Base-by-base conservation (phyloP, 2,329 filamentous ascomycete species). In the Conoideocrella luteorostrata region DNA sequence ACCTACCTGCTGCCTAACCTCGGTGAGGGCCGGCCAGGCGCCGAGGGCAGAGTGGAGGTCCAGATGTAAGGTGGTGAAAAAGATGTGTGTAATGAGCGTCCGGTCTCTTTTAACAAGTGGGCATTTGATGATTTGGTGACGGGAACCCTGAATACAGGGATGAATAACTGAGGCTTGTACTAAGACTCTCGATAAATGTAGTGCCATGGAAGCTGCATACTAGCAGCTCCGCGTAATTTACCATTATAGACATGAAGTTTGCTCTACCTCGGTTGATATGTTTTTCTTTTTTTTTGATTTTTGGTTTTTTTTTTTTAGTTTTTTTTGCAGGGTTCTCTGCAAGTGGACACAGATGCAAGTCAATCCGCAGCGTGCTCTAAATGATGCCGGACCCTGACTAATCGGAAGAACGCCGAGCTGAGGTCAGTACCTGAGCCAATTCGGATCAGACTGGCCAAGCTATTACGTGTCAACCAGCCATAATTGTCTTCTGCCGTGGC, bases 1-100 rank as follows among this genome's bases (percentile, higher is more conserved):
- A 95, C 89, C 55, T 95, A 95, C 73, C 80, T 95, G 57, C 83
- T 95, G 57, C 89, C 89, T 61, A 86, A 78, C 69, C 74, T 95
- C 50, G 74, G 77, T 59, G 77, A 84, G 64, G 77, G 82, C 51
- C 77, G 81, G 47, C 78, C 82, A 49, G 88, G 87, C 56, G 75
- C 77, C 51, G 88, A 94, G 74, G 87, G 87, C 57, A 82, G 89
- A 74, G 89, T 95, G 48, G 89, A 95, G 77, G 89, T 95, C 58
- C 80, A 83, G 66, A 77, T 93, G 66, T 87, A 74, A 65, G 53
- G 34, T 30, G 40, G 11, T 29, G 15, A 28, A 39, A 24, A 46
- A 12, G 20, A 41, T 32, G 20, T 47, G 38, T 41, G 38, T 28
- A 48, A 51, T 48, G 50, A 56, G 48, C 53, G 50, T 52, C 45